Conservation (phyloP, 2,329 filamentous ascomycete genomes). For the Fusarium sp. region DNA sequence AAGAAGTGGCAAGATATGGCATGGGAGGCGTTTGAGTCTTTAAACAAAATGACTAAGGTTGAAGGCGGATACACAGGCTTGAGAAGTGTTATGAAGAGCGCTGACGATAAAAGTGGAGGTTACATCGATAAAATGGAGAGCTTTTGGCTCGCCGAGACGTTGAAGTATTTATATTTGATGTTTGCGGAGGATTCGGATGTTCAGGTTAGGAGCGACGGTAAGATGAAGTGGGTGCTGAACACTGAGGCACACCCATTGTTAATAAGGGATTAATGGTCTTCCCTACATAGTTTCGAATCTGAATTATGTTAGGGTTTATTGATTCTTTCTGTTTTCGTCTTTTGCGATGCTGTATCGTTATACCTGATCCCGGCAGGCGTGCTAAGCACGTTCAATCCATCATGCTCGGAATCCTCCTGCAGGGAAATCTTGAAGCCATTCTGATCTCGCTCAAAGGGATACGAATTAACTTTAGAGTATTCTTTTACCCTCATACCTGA, state of each 20-base stretch:
- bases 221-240: slow-evolving; percentile 37
- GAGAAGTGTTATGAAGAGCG: slow-evolving; percentile 20
- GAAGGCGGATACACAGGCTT: slow-evolving; percentile 22
- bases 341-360: not conserved
- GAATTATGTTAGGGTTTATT: no score
- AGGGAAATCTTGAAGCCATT: no score
- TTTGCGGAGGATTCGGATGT: slow-evolving; percentile 35
- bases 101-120: not conserved
- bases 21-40: slow-evolving; percentile 28
- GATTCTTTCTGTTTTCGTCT: no score
- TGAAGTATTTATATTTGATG: slow-evolving; percentile 42
- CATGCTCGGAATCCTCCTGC: no score
- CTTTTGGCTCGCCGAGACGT: slow-evolving; percentile 40
- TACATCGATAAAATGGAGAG: slow-evolving; percentile 42
- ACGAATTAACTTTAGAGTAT: no score
- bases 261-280: not conserved
- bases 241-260: slow-evolving; percentile 38
- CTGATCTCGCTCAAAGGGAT: no score
- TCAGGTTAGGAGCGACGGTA: slow-evolving; percentile 33
- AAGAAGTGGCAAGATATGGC: slow-evolving; percentile 35
- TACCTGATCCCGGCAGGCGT: no score
- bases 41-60: slow-evolving; percentile 20
- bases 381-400: no score
- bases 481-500: no score
- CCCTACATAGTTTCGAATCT: no score